Conservation (phyloP, 139 green algal species). For the Asterochloris erici region DNA sequence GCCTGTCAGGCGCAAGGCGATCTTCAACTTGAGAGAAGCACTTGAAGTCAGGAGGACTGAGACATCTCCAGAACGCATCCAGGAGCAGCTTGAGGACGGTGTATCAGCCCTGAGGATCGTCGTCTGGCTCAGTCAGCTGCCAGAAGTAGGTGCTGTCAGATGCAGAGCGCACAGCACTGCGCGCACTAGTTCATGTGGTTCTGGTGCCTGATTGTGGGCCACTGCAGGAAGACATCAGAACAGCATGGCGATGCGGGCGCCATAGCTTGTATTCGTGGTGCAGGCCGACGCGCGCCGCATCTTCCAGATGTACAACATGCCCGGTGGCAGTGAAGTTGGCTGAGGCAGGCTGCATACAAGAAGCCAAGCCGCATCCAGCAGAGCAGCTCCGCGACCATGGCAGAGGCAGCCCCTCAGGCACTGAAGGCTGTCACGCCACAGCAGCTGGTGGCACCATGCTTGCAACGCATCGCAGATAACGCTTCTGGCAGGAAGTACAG, state of each 20-base stretch:
- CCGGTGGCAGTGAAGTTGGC: too few relatives aligned
- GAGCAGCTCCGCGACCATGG: background rate
- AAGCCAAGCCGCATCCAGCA: too few relatives aligned
- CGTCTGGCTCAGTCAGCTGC: conserved; percentile 25
- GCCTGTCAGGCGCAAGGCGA: conserved; percentile 30
- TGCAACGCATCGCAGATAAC: conserved; percentile 42
- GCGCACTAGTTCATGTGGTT: too few relatives aligned
- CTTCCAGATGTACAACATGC: too few relatives aligned
- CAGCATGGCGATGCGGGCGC: too few relatives aligned
- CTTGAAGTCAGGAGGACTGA: conserved; percentile 21
- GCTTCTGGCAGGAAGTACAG: conserved; percentile 41
- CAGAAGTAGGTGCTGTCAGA: conserved; percentile 18
- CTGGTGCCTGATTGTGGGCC: too few relatives aligned
- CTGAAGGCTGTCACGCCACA: conserved; percentile 3
- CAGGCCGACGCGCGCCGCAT: too few relatives aligned
- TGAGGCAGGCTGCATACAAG: too few relatives aligned
- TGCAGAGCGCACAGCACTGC: too few relatives aligned
- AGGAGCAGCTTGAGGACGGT: conserved; percentile 20
- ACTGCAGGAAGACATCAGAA: too few relatives aligned
- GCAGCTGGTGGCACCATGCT: conserved; percentile 38
- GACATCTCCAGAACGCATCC: background rate
- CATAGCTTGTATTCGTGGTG: too few relatives aligned
- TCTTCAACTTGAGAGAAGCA: conserved; percentile 24
- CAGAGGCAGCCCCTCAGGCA: background rate
- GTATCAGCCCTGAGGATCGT: conserved; percentile 22